Base-by-base conservation (phyloP, 305 asterid genomes). In the Solanum hybrid region DNA sequence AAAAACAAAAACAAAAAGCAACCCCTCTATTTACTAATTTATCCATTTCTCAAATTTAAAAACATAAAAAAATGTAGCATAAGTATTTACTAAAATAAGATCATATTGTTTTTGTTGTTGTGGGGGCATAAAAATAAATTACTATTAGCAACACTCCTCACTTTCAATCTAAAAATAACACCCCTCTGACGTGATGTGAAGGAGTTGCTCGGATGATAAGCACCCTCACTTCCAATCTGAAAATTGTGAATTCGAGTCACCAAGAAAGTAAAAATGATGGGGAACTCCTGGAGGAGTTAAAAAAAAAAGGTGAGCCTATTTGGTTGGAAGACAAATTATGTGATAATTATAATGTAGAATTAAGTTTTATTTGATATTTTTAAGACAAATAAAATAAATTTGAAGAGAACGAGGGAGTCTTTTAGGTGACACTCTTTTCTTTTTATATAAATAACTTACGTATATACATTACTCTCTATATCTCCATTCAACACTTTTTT, bases 131-230 rank as follows among this genome's bases (percentile, higher is more conserved):
- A 40, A 80, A 10, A 32, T 32, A 32, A 32, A 32, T 0, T 32
- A 81, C 26, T 37, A 38, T 6, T 24, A 24, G 5, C 4, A 51
- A 51, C n/a, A 51, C 66, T 16, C 66, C n/a, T 51, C 66, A 16
- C 66, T 51, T 51, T 51, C n/a, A 51, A 51, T 51, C 66, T 51
- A 51, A 51, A 51, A 51, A 3, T 51, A 51, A 0, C 1, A 51
- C 66, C 66, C 9, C n/a, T 51, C n/a, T 51, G n/a, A 51, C 9
- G 66, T 16, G n/a, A 51, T 16, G 66, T 51, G 66, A 60, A 0
- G 0, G 2, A 60, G 12, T 22, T 64, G 27, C 12, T 8, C 13
- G 6, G 0, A 22, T 64, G 6, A 2, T 64, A 22, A 64, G 0
- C 13, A 22, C 3, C 27, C 3, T 22, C 5, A 60, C 1, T 60